phyloP scores from a whole-genome alignment of 1,139 yeast species.

The Yamadazyma pseudoaaseri region DNA sequence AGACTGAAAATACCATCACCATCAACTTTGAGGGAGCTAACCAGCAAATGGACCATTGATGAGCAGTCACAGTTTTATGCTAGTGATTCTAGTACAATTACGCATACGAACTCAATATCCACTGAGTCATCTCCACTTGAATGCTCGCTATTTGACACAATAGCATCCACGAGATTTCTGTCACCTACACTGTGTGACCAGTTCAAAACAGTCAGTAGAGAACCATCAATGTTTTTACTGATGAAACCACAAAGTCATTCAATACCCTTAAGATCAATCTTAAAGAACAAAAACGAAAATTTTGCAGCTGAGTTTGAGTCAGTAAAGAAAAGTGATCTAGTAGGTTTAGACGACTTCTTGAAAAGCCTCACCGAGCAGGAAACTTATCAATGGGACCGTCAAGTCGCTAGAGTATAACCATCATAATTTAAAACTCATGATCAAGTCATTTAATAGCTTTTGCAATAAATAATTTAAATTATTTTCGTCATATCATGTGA shows the following conservation, averaged over 20 bases:
- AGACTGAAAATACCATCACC: constrained; percentile 1
- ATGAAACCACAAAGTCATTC: not conserved
- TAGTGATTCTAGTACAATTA: not conserved
- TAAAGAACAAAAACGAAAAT: constrained; percentile 15
- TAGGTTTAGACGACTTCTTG: constrained; percentile 14
- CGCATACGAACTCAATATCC: not conserved
- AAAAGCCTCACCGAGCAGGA: constrained; percentile 10
- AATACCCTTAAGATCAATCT: constrained; percentile 12
- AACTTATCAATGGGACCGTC: no score
- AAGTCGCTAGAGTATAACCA: no score
- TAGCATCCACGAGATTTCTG: constrained; percentile 1
- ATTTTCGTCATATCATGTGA: constrained; percentile 11
- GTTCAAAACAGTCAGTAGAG: not conserved
- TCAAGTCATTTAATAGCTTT: not conserved
- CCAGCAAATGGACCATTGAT: not conserved
- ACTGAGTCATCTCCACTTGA: not conserved
- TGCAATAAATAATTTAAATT: not conserved
- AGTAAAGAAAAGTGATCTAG: constrained; percentile 9
- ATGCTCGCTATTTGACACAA: constrained; percentile 2
- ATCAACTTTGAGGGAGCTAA: not conserved
- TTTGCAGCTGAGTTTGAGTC: constrained; percentile 9
- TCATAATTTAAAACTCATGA: no score
- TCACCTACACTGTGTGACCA: not conserved
- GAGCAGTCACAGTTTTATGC: no score
- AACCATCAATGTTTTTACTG: no score